Evolutionary conservation across 2,329 filamentous ascomycete species (phyloP), one percentile per base, ranked within the genome.

Genomic region (Trichoderma citrinoviride): DNA sequence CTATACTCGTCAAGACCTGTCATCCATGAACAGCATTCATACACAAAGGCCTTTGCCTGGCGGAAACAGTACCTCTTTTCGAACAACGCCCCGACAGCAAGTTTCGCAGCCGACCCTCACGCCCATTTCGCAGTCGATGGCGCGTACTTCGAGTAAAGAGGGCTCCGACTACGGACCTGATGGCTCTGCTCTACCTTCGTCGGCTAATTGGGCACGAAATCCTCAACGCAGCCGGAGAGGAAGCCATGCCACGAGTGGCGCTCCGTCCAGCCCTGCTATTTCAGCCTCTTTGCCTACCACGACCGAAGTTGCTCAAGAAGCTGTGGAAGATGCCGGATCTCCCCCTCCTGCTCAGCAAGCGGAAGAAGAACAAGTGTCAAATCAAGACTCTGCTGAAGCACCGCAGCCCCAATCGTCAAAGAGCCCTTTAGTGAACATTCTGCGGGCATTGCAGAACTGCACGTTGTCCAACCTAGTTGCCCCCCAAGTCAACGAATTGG

Each of bases 1-100:
- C 78, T 98, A 97, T 75, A 96, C 92, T 8, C 87, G 95, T 54
- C 93, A 97, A 75, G 94, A 97, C 76, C 79, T 98, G 43, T 98
- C 94, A 1, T 96, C 93, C 19, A 91, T 97, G 83, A 98, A 97
- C 72, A 94, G 91, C 66, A 88, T 93, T 64, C 91, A 90, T 67
- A 93, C 90, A 1, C 92, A 92, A 71, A 86, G 90, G 41, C 87
- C 88, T 1, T 79, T 90, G 57, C 79, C 82, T 4, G 78, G 78
- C 3, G 80, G 80, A 58, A 78, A 81, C 46, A 82, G 78, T 33
- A 78, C 82, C 14, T 84, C 86, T 6, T 81, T 82, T 15, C 82
- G 84, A 19, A 79, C 83, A 7, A 80, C 80, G 21, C 84, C 85
- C 19, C 79, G 85, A 61, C 84, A 85, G 69, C 81, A 84, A 61